Base-by-base conservation (phyloP, 805 yeast species). In the Ogataea corticis region DNA sequence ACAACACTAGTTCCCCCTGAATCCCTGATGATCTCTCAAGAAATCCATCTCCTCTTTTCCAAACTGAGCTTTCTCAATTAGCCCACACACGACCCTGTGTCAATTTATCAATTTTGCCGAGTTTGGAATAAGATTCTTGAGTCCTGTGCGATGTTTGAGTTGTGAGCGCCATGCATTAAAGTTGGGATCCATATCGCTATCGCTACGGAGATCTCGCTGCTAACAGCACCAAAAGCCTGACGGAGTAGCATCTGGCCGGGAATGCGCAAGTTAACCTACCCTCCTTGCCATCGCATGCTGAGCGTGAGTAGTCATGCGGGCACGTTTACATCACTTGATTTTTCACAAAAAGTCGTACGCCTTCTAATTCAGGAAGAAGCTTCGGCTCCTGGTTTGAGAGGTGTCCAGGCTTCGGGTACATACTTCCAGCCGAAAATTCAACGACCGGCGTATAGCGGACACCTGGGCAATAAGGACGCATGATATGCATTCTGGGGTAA, bases 381-480 rank as follows among this genome's bases (percentile, higher is more conserved):
- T 15, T n/a, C n/a, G n/a, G n/a, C 15, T 37, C 40, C 40, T 25
- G 40, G 7, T 37, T 28, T 19, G 15, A 16, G 23, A 17, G 40
- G 40, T 37, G 14, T 17, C 6, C 2, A 15, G 5, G 25, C 11
- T n/a, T 14, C 16, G 32, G 40, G 40, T 17, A 15, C n/a, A 27
- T 21, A 13, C 14, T 16, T 16, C 31, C 40, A 37, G 33, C 40
- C 40, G 40, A 37, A 37, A 25, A 28, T 3, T 28, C 3, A 15
- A 4, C 32, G 16, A 7, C 25, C 32, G 21, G 25, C 25, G 23
- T 15, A 27, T 17, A 13, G 15, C 7, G 16, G 15, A 25, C 25
- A 28, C 40, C 40, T 37, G 14, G 16, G 9, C 13, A 17, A 37
- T 12, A 21, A 14, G 40, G 40, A 27, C 11, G 14, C n/a, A 7